These are phyloP conservation scores for Kuraishia capsulata DNA, from an alignment of 805 yeast genomes.

Conservation along the genomic window DNA sequence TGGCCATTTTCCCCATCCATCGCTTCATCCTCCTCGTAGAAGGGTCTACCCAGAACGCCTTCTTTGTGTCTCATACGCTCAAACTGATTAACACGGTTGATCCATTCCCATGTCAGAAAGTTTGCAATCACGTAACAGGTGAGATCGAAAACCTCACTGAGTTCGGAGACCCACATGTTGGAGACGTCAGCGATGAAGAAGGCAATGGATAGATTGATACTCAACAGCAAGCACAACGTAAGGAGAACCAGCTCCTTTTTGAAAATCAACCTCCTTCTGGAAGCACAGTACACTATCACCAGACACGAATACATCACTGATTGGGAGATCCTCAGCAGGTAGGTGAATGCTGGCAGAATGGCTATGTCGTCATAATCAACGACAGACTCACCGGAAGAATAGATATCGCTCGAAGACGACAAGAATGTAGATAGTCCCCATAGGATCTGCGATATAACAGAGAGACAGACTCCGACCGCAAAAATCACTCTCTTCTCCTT, in stretches of 20 bases:
- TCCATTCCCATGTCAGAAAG: slow-evolving; percentile 82
- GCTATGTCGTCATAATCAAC: slow-evolving; percentile 37
- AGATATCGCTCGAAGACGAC: slow-evolving; percentile 9
- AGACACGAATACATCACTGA: slow-evolving; percentile 61
- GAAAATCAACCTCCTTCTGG: slow-evolving; percentile 42
- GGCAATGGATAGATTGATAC: slow-evolving; percentile 53
- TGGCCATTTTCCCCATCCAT: too few species aligned
- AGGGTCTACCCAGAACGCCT: slow-evolving; percentile 67
- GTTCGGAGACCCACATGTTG: slow-evolving; percentile 63
- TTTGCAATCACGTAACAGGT: slow-evolving; percentile 65
- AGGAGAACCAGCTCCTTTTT: slow-evolving; percentile 41
- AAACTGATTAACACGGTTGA: slow-evolving; percentile 50
- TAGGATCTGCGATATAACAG: slow-evolving; percentile 48
- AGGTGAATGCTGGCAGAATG: slow-evolving; percentile 65
- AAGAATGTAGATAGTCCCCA: slow-evolving; percentile 61
- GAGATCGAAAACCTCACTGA: slow-evolving; percentile 66
- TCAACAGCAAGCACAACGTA: slow-evolving; percentile 44
- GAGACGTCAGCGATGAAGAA: slow-evolving; percentile 73
- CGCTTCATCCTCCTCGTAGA: slow-evolving; percentile 60
- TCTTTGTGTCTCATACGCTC: slow-evolving; percentile 55
- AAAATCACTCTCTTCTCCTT: slow-evolving; percentile 60
- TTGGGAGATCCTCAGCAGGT: slow-evolving; percentile 63
- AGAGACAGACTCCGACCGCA: slow-evolving; percentile 44
- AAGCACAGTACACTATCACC: slow-evolving; percentile 43
- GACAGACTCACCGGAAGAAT: slow-evolving; percentile 12